Base-by-base conservation (phyloP, 164 flowering plant genomes). In the Sextonia rubra region DNA sequence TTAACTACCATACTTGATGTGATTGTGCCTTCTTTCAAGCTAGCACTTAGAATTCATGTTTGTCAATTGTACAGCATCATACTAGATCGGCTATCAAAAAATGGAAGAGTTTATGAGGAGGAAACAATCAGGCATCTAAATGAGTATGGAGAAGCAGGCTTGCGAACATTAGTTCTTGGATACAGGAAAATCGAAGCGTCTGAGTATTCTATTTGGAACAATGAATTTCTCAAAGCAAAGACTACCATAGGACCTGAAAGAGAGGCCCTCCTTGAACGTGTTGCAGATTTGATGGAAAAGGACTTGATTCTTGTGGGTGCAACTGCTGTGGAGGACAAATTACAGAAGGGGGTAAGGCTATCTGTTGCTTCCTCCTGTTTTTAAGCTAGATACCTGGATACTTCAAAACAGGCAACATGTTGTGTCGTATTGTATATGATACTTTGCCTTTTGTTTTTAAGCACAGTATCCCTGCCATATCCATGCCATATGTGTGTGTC, bases 321-420 rank as follows among this genome's bases (percentile, higher is more conserved):
- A 64, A 93, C 98, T 72, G 99, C 99, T 68, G 97, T 95, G 72
- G 99, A 95, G 79, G 99, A 95, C 86, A 95, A 95, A 84, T 74
- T 95, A 81, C 99, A 95, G 74, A 86, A 85, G 74, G 99, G 99
- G 87, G 99, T 96, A 88, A 22, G 78, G 7, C 23, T 15, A 44
- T 69, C 27, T 25, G 69, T n/a, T 14, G 71, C 47, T 5, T 12
- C 56, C 52, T 8, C 12, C 52, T 44, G 8, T 15, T 15, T 64
- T 27, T 15, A 1, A 27, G 32, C 27, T 64, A 4, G 44, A 27
- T 64, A 17, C n/a, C n/a, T 15, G n/a, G 58, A 52, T 17, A 37
- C 11, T 37, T 37, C 44, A 37, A 37, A 37, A 37, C 8, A 37
- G 11, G 11, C 44, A 37, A 37, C 44, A 37, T 37, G 11, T 37